phyloP scores from a whole-genome alignment of 1,284 basidiomycete genomes.

The Rhodotorula sp. region DNA sequence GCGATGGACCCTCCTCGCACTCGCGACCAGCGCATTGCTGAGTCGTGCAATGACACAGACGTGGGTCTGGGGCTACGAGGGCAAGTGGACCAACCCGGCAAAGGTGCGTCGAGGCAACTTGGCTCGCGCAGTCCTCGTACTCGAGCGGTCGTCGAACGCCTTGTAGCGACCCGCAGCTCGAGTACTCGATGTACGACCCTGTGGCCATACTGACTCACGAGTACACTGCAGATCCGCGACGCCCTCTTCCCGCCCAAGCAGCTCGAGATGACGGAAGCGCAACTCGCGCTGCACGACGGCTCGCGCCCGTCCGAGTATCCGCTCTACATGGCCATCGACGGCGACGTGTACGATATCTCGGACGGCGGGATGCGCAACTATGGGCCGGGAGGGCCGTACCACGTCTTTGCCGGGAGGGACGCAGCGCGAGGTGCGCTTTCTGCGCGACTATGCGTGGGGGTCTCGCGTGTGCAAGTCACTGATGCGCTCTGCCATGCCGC shows the following conservation, averaged over 20 bases:
- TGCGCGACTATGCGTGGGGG: background rate
- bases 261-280: slow-evolving; percentile 61
- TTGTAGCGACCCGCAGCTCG: background rate
- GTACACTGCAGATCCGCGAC: slow-evolving; percentile 5
- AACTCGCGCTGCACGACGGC: slow-evolving; percentile 75
- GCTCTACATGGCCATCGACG: slow-evolving; percentile 71
- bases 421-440: slow-evolving; percentile 61
- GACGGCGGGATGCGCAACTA: slow-evolving; percentile 57
- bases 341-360: slow-evolving; percentile 89
- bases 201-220: background rate
- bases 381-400: slow-evolving; percentile 75
- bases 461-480: fast-evolving
- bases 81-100: slow-evolving; percentile 30
- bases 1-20: slow-evolving; percentile 20
- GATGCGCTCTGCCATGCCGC: too few relatives aligned
- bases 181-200: too few relatives aligned
- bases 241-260: slow-evolving; percentile 8
- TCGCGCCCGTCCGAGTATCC: slow-evolving; percentile 63
- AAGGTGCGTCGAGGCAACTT: slow-evolving; percentile 17
- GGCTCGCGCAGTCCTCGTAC: too few relatives aligned
- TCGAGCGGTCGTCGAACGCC: background rate
- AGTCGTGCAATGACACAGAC: slow-evolving; percentile 79
- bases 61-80: slow-evolving; percentile 73
- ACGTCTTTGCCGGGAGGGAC: slow-evolving; percentile 80
- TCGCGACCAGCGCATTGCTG: slow-evolving; percentile 53